Percentiles rank a stretch among this genome's conserved stretches.
These are phyloP conservation scores for Eutrema japonicum DNA, from an alignment of 345 rosid genomes.

Conservation along the genomic window DNA sequence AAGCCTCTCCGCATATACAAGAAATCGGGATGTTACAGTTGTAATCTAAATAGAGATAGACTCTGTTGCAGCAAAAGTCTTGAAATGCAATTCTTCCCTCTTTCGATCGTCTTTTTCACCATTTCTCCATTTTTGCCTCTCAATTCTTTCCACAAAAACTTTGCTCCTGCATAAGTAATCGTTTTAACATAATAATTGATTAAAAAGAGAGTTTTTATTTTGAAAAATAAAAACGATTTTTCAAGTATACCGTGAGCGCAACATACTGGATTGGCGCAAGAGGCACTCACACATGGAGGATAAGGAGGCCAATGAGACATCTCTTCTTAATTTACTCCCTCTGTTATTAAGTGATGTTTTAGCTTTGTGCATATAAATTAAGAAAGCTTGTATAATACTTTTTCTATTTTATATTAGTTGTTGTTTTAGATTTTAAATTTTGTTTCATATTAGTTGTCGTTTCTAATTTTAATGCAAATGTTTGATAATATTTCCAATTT, in stretches of 20 bases:
- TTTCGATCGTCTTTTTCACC: not conserved
- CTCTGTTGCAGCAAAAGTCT: conserved; percentile 20
- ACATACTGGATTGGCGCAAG: conserved; percentile 1
- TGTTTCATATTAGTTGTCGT: too few relatives aligned
- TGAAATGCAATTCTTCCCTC: not conserved
- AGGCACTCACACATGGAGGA: conserved; percentile 12
- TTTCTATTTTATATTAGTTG: too few relatives aligned
- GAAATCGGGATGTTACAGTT: too few relatives aligned
- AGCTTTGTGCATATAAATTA: too few relatives aligned
- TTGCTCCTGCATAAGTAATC: not conserved
- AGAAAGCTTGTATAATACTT: too few relatives aligned
- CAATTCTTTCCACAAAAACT: conserved; percentile 10
- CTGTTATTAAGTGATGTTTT: too few relatives aligned
- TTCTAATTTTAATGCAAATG: too few relatives aligned
- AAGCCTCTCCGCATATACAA: too few relatives aligned
- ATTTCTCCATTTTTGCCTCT: not conserved
- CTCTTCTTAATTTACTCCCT: not conserved
- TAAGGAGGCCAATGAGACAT: conserved; percentile 25
- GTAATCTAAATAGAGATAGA: not conserved
- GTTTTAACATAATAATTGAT: not conserved
- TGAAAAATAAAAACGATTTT: not conserved
- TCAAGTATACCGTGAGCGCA: conserved; percentile 10
- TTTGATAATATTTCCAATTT: too few relatives aligned
- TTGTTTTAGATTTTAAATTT: too few relatives aligned
- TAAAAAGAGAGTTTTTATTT: not conserved